Conservation (phyloP, 768 basidiomycete genomes). For the Rhodotorula toruloides region DNA sequence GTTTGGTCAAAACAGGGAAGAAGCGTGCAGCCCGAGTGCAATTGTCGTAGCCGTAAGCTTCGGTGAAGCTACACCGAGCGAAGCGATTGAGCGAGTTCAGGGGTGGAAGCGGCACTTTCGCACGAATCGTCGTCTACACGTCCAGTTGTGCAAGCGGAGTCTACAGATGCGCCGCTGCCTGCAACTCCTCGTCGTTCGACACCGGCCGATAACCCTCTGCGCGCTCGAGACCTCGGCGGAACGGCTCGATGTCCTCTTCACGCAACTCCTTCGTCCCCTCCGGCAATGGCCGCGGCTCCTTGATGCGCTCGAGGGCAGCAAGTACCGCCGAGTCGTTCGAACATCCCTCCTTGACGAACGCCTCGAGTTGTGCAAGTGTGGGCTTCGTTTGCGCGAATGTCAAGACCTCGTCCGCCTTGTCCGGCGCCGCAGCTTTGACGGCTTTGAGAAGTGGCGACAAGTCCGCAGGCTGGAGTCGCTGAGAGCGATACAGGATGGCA, state of each 20-base stretch:
- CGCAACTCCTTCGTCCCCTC: not conserved
- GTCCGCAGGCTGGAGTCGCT: constrained; percentile 49
- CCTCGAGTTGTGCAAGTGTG: not conserved
- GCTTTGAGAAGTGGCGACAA: not conserved
- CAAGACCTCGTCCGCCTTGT: not conserved
- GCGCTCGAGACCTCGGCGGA: not conserved
- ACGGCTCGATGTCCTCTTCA: not conserved
- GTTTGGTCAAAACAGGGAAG: too few species aligned
- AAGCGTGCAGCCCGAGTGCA: too few species aligned
- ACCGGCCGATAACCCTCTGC: constrained; percentile 4
- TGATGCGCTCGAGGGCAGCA: not conserved
- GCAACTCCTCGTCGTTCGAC: not conserved
- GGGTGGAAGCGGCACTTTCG: too few species aligned
- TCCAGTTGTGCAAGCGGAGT: too few species aligned
- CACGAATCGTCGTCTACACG: not conserved
- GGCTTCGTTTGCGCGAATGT: not conserved
- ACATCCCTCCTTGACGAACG: not conserved
- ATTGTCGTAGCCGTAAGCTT: too few species aligned
- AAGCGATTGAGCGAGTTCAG: too few species aligned
- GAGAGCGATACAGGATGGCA: constrained; percentile 75
- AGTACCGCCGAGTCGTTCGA: not conserved
- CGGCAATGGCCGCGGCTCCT: not conserved
- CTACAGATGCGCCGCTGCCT: not conserved
- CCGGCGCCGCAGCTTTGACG: not conserved
- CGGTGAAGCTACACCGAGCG: too few species aligned